Percentiles rank a stretch among this genome's conserved stretches.
Evolutionary conservation across 148 eudicot genomes (phyloP).

Genomic region (Amaranthus cruentus): DNA sequence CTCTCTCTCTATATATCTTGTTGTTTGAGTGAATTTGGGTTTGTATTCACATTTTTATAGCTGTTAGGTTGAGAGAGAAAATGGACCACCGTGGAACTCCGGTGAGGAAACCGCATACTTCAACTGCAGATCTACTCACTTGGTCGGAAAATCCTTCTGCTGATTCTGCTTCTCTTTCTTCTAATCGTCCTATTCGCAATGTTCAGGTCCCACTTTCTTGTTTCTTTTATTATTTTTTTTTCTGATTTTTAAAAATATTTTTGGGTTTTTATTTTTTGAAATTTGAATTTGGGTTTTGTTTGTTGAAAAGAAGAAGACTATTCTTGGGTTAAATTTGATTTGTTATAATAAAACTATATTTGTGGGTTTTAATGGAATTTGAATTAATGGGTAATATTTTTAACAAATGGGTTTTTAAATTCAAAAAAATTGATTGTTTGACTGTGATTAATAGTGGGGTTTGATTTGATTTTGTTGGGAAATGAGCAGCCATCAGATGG

Average conservation of each 20-base stretch:
- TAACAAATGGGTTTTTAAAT: not conserved
- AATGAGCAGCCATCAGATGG: conserved; percentile 38
- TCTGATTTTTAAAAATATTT: not conserved
- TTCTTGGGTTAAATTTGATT: too few relatives aligned
- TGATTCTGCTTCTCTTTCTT: conserved; percentile 28
- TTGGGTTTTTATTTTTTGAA: not conserved
- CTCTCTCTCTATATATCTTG: not conserved
- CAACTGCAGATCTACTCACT: conserved; percentile 86
- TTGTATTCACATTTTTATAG: not conserved
- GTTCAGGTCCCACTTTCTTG: conserved; percentile 15
- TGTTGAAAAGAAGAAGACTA: not conserved
- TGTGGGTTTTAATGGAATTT: not conserved
- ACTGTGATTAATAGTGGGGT: not conserved
- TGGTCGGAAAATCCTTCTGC: conserved; percentile 66
- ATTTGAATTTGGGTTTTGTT: not conserved
- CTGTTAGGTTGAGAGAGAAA: not conserved
- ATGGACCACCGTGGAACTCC: conserved; percentile 48
- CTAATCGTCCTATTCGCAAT: conserved; percentile 36
- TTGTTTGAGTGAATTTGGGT: too few relatives aligned
- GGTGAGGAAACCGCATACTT: conserved; percentile 79
- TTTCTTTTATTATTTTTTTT: not conserved
- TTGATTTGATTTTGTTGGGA: not conserved
- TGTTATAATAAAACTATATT: too few relatives aligned
- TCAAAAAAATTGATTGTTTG: not conserved
- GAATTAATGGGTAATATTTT: not conserved